phyloP scores from a whole-genome alignment of 2,329 filamentous ascomycete species.

The Aureobasidium musti region DNA sequence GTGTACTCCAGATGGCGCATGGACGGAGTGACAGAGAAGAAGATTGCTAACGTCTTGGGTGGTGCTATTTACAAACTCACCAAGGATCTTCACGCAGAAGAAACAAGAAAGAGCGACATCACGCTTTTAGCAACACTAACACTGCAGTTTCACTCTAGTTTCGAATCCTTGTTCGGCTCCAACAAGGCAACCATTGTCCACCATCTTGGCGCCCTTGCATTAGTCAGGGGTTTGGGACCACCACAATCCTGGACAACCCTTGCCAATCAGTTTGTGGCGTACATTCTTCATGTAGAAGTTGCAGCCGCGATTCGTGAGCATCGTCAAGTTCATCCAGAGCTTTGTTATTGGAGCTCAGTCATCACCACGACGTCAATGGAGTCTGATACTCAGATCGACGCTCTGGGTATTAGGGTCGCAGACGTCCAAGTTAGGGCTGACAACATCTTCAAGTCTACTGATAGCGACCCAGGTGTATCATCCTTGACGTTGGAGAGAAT shows the following conservation, averaged over 20 bases:
- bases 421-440: neutral
- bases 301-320: constrained; percentile 2
- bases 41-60: neutral
- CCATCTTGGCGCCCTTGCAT: constrained; percentile 7
- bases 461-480: neutral
- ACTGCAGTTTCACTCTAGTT: constrained; percentile 15
- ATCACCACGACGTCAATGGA: neutral
- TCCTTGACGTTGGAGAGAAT: neutral
- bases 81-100: neutral
- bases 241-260: neutral
- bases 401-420: neutral
- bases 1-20: constrained; percentile 3
- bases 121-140: constrained; percentile 6
- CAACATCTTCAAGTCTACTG: neutral
- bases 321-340: neutral
- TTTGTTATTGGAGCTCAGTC: constrained; percentile 3
- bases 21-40: neutral
- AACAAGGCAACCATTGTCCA: constrained; percentile 8
- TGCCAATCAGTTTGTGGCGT: neutral
- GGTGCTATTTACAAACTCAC: neutral
- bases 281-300: constrained; percentile 10
- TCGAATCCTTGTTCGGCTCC: neutral
- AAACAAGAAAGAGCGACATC: neutral
- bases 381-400: neutral
- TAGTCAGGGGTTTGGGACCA: neutral